phyloP scores from a whole-genome alignment of 495 filamentous ascomycete genomes.

The Aspergillus heteromorphus region DNA sequence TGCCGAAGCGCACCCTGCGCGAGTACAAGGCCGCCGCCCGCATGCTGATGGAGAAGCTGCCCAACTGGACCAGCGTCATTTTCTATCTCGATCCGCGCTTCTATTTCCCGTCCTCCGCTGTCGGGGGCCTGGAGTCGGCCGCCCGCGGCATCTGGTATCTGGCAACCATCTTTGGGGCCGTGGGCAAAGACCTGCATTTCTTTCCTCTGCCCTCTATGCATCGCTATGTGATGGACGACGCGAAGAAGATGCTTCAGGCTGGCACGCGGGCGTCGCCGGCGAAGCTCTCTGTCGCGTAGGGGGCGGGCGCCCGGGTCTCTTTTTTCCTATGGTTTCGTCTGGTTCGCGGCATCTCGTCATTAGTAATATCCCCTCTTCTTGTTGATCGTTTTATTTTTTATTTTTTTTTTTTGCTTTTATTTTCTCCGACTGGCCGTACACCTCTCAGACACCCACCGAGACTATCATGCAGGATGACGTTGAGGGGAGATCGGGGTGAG shows the following conservation, averaged over 20 bases:
- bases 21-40: constrained; percentile 29
- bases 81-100: constrained; percentile 37
- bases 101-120: constrained; percentile 28
- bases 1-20: constrained; percentile 31
- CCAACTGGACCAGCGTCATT: constrained; percentile 22
- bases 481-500: constrained; percentile 1
- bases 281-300: background rate
- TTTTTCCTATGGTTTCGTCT: background rate
- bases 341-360: background rate
- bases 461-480: constrained; percentile 15
- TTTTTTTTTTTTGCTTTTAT: background rate
- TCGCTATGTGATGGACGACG: constrained; percentile 24
- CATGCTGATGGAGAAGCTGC: constrained; percentile 22
- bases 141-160: constrained; percentile 31
- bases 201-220: constrained; percentile 24
- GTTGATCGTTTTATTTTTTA: background rate
- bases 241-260: constrained; percentile 18
- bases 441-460: background rate
- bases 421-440: background rate
- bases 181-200: constrained; percentile 27
- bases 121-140: constrained; percentile 26
- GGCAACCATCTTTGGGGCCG: constrained; percentile 23
- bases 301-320: background rate
- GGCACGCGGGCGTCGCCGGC: constrained; percentile 12
- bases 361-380: background rate